Base-by-base conservation (phyloP, 495 filamentous ascomycete genomes). In the Chaetomium cochliodes region DNA sequence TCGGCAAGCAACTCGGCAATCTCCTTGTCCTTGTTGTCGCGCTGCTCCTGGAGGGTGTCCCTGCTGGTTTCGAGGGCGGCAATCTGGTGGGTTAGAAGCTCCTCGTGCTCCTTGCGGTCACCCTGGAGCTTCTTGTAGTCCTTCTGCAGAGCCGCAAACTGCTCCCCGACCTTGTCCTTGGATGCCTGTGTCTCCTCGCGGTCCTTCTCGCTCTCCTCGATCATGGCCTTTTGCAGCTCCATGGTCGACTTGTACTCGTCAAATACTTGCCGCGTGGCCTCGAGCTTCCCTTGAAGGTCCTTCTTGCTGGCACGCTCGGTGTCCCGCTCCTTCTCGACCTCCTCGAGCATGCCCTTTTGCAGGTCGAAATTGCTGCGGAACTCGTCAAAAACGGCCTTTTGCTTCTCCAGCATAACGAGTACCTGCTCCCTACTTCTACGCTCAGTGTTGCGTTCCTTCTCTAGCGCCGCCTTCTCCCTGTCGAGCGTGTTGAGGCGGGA, bases 321-420 rank as follows among this genome's bases (percentile, higher is more conserved):
- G 42, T 72, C 69, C 9, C 70, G 68, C 22, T 74, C 72, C 61
- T 74, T 67, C 56, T 75, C 73, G 41, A 70, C 26, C 62, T 75
- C 72, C 41, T 66, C 72, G 57, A 81, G 69, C 68, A 75, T 69
- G 59, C 65, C 67, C 47, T 74, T 66, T 50, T 77, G 71, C 52
- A 77, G 68, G 39, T 79, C 74, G 11, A 73, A 73, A 69, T 77
- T 75, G 72, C 70, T 76, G 23, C 76, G 74, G 64, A 77, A 73
- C 67, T 80, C 77, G 59, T 80, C 79, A 22, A 78, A 69, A 47
- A 80, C 69, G 56, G 73, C 70, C 58, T 72, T 72, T 64, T 80
- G 77, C 67, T 77, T 71, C 53, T 80, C 70, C 22, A 80, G 69
- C 55, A 63, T 63, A 51, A 41, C 49, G 39, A 67, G 16, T 25